phyloP scores from a whole-genome alignment of 768 basidiomycete species.

The Mycena chlorophos region DNA sequence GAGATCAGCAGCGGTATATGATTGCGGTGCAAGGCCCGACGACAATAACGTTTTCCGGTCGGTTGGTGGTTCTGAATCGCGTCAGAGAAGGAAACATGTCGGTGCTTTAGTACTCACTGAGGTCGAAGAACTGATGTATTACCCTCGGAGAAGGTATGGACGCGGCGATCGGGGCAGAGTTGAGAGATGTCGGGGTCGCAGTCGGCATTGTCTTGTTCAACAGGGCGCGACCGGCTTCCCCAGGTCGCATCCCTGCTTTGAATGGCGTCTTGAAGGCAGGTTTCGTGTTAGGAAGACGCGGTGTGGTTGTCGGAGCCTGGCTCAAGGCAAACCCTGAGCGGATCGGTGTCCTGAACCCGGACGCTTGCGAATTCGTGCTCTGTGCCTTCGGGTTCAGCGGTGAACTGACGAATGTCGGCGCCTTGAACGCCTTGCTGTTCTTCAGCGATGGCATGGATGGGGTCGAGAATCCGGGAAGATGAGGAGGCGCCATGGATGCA shows the following conservation, averaged over 20 bases:
- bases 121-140: conserved; percentile 39
- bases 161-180: conserved; percentile 15
- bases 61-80: conserved; percentile 30
- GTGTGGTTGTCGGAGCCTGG: conserved; percentile 11
- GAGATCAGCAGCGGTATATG: conserved; percentile 43
- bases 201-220: conserved; percentile 28
- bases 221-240: conserved; percentile 37
- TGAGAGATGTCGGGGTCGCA: conserved; percentile 6
- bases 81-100: not conserved
- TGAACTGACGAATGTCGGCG: conserved; percentile 25
- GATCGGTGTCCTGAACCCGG: conserved; percentile 16
- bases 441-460: conserved; percentile 12
- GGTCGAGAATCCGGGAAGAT: conserved; percentile 15
- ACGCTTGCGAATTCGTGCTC: conserved; percentile 22
- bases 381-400: conserved; percentile 32
- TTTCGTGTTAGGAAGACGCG: conserved; percentile 23
- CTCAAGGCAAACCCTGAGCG: conserved; percentile 6
- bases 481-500: conserved; percentile 8
- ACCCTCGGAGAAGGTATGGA: conserved; percentile 8
- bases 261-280: conserved; percentile 64
- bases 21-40: conserved; percentile 56
- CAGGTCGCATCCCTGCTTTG: conserved; percentile 52
- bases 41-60: conserved; percentile 45
- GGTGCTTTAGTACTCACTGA: conserved; percentile 37
- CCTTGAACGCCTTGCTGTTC: conserved; percentile 29